Evolutionary conservation across 331 rosid genomes (phyloP).

Genomic region (Quercus lobata): DNA sequence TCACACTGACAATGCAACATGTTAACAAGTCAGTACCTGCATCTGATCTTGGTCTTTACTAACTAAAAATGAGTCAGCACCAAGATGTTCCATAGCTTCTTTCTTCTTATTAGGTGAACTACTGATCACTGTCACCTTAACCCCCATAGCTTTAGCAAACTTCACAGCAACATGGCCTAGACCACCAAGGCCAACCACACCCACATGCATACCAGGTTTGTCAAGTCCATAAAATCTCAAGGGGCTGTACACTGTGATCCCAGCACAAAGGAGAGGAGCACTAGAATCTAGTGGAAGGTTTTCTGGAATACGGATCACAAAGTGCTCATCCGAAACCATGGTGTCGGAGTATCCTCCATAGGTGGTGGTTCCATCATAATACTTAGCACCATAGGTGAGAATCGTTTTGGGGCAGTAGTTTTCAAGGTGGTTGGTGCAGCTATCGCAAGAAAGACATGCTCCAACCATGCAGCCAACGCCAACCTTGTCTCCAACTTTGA

Average conservation of each 20-base stretch:
- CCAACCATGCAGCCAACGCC: conserved; percentile 63
- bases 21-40: conserved; percentile 13
- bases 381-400: conserved; percentile 29
- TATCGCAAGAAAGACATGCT: conserved; percentile 55
- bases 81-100: conserved; percentile 39
- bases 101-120: conserved; percentile 45
- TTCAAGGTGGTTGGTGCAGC: conserved; percentile 45
- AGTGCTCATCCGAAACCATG: conserved; percentile 44
- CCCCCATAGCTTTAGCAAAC: conserved; percentile 62
- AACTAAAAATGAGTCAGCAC: conserved; percentile 50
- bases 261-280: conserved; percentile 70
- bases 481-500: conserved; percentile 64
- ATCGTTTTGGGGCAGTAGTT: conserved; percentile 44
- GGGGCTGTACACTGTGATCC: conserved; percentile 52
- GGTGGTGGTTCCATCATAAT: conserved; percentile 41
- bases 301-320: conserved; percentile 35
- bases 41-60: conserved; percentile 39
- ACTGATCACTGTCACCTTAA: conserved; percentile 51
- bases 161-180: conserved; percentile 52
- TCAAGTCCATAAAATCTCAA: conserved; percentile 38
- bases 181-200: conserved; percentile 57
- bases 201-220: conserved; percentile 31
- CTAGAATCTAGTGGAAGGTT: conserved; percentile 35
- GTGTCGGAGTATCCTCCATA: conserved; percentile 61
- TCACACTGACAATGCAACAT: not conserved